Conservation (phyloP, 169 alveolate genomes). For the Plasmodium vivax region DNA sequence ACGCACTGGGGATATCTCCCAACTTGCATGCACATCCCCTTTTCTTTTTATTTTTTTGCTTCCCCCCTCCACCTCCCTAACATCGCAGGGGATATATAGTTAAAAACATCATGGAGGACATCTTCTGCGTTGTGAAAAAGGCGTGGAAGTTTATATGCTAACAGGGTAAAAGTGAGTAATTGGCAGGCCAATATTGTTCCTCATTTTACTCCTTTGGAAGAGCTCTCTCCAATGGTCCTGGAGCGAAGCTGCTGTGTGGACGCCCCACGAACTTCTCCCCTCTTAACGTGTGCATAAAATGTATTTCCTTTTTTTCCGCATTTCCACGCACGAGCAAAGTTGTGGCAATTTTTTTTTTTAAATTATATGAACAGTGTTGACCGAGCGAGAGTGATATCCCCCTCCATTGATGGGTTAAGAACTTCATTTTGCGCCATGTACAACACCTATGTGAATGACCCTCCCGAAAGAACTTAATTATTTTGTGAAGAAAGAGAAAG, state of each 20-base stretch:
- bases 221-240: not conserved
- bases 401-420: not conserved
- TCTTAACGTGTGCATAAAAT: not conserved
- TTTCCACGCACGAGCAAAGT: not conserved
- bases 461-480: not conserved
- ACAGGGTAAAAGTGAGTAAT: not conserved
- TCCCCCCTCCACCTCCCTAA: not conserved
- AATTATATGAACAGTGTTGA: not conserved
- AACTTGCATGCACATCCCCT: not conserved
- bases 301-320: not conserved
- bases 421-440: not conserved
- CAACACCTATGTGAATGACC: not conserved
- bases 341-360: not conserved
- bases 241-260: not conserved
- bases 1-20: not conserved
- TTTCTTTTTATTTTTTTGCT: not conserved
- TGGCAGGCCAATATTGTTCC: not conserved
- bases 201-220: not conserved
- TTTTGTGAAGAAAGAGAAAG: not conserved
- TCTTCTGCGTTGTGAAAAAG: slow-evolving; percentile 23
- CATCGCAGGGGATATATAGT: slow-evolving; percentile 44
- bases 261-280: not conserved
- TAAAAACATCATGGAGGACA: slow-evolving; percentile 51
- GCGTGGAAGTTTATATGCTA: slow-evolving; percentile 9
- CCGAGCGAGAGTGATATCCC: not conserved